These are phyloP conservation scores for Penicillium salamii DNA, from an alignment of 495 filamentous ascomycete genomes.

Conservation along the genomic window DNA sequence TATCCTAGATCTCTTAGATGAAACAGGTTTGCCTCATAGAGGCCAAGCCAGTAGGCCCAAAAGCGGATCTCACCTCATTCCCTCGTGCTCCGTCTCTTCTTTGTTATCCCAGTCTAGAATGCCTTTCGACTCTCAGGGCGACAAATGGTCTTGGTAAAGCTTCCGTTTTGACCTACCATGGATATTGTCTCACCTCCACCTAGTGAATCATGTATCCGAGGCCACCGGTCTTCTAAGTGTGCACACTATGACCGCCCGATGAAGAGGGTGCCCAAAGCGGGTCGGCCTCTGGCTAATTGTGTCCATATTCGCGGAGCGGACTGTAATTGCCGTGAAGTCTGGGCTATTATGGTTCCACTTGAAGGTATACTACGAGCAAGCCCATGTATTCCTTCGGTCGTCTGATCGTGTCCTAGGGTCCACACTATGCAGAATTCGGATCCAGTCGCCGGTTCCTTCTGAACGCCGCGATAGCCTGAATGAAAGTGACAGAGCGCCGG, in stretches of 20 bases:
- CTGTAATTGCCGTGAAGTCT: conserved; percentile 1
- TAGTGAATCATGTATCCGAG: conserved; percentile 1
- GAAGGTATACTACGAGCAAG: neutral
- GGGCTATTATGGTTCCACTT: conserved; percentile 4
- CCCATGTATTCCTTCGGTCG: neutral
- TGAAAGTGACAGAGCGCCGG: neutral
- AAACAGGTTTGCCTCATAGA: neutral
- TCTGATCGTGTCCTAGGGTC: neutral
- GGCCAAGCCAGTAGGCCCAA: neutral
- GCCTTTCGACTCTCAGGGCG: conserved; percentile 3
- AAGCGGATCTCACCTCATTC: neutral
- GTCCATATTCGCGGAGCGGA: neutral
- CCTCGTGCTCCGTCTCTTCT: neutral
- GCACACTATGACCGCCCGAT: conserved; percentile 4
- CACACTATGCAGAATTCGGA: neutral
- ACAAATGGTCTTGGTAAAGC: conserved; percentile 2
- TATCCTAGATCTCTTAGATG: neutral
- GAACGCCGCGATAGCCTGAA: too few relatives aligned
- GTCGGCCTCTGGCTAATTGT: neutral
- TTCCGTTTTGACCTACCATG: neutral
- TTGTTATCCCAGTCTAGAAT: neutral
- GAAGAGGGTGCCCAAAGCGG: conserved; percentile 1
- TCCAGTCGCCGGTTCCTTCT: neutral
- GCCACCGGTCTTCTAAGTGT: conserved; percentile 3
- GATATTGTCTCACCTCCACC: neutral